phyloP scores from a whole-genome alignment of 176 grass and related monocot genomes.

The Poa annua region DNA sequence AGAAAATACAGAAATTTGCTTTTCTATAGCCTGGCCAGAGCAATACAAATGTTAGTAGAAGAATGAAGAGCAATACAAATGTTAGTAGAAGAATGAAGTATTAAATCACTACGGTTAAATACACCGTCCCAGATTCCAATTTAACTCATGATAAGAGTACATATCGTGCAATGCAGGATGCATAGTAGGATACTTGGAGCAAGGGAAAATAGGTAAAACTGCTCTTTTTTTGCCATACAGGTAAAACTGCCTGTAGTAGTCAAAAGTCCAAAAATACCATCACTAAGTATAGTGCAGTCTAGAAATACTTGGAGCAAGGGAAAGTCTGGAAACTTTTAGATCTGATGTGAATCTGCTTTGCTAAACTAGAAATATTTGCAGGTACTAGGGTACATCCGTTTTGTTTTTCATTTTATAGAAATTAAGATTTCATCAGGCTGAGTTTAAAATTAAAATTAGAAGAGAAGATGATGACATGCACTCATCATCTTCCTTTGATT shows the following conservation, averaged over 20 bases:
- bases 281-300: constrained; percentile 1
- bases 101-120: neutral
- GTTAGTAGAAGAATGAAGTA: constrained; percentile 24
- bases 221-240: too few species aligned
- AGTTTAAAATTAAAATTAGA: constrained; percentile 8
- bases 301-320: too few species aligned
- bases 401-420: neutral
- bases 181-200: neutral
- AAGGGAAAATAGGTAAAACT: too few species aligned
- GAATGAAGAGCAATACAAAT: constrained; percentile 31
- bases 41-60: too few species aligned
- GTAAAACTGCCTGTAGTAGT: neutral
- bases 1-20: constrained; percentile 83
- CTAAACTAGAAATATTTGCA: neutral
- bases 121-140: neutral
- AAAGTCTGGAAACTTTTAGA: neutral
- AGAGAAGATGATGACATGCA: neutral
- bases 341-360: neutral
- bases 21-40: constrained; percentile 81
- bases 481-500: constrained; percentile 26
- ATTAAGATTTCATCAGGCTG: neutral
- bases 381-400: neutral
- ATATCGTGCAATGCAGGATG: constrained; percentile 1
- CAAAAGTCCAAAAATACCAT: constrained; percentile 20
- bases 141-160: neutral